Conservation (phyloP, 352 stramenopile species). For the Pythium brassicae region DNA sequence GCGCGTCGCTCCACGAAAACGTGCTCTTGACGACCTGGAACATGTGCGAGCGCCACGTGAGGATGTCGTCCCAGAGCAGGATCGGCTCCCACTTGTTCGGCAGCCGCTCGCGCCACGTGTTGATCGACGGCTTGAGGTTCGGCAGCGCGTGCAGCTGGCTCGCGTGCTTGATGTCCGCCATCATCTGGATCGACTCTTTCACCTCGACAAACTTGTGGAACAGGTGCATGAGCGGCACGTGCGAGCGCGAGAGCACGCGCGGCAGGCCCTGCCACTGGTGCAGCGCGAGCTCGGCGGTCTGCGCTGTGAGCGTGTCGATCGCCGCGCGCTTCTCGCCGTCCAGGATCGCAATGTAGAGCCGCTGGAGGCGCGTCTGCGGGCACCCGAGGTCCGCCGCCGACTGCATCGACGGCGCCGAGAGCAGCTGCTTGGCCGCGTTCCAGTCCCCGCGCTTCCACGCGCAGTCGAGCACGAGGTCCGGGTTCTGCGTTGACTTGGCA, state of each 20-base stretch:
- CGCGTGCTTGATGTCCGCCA: conserved; percentile 83
- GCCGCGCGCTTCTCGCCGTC: conserved; percentile 71
- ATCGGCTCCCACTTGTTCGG: conserved; percentile 93
- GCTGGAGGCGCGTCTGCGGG: conserved; percentile 72
- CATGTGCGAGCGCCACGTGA: conserved; percentile 93
- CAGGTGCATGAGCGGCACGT: conserved; percentile 82
- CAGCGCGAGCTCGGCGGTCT: conserved; percentile 80
- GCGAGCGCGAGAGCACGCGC: conserved; percentile 63
- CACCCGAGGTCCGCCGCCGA: conserved; percentile 62
- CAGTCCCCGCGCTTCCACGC: conserved; percentile 91
- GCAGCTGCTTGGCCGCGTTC: conserved; percentile 76
- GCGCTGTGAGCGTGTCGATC: conserved; percentile 60
- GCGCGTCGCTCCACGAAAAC: conserved; percentile 85
- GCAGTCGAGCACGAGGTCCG: conserved; percentile 90
- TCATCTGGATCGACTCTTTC: conserved; percentile 91
- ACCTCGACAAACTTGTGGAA: conserved; percentile 93
- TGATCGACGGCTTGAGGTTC: conserved; percentile 90
- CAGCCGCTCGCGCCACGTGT: conserved; percentile 90
- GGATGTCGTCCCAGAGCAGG: conserved; percentile 90
- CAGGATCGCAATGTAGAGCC: conserved; percentile 86
- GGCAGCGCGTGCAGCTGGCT: conserved; percentile 79
- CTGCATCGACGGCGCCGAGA: conserved; percentile 60
- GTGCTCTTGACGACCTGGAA: conserved; percentile 89
- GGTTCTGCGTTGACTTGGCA: conserved; percentile 88
- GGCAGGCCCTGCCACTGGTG: conserved; percentile 89